phyloP scores from a whole-genome alignment of 1,284 basidiomycete genomes.

The Trichosporon sp. region DNA sequence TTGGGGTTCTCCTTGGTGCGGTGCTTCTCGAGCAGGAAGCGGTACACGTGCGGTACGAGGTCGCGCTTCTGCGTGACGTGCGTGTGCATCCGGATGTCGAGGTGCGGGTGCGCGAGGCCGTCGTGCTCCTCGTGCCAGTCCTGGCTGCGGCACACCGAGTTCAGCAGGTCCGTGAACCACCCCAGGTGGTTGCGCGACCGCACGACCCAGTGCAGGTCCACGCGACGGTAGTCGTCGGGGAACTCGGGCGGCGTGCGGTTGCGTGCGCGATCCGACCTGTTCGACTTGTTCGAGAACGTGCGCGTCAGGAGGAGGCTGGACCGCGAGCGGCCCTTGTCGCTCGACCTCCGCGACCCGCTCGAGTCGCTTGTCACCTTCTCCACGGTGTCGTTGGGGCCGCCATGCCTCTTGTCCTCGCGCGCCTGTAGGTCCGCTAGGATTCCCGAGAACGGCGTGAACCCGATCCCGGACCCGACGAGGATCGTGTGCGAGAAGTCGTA shows the following conservation, averaged over 20 bases:
- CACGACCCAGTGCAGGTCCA: conserved; percentile 37
- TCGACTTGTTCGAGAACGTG: neutral
- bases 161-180: conserved; percentile 35
- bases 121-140: conserved; percentile 17
- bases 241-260: conserved; percentile 6
- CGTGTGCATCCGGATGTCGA: conserved; percentile 30
- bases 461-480: conserved; percentile 31
- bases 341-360: neutral
- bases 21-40: conserved; percentile 32
- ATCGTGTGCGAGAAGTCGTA: conserved; percentile 36
- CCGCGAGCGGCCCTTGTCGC: neutral
- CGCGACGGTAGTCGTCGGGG: conserved; percentile 26
- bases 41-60: conserved; percentile 28
- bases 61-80: conserved; percentile 31
- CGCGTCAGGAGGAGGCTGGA: conserved; percentile 2
- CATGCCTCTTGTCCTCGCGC: conserved; percentile 22
- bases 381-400: conserved; percentile 17
- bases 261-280: neutral
- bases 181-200: conserved; percentile 26
- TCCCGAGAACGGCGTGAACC: conserved; percentile 34
- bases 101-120: conserved; percentile 18
- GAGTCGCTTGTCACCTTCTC: neutral
- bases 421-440: conserved; percentile 32
- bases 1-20: conserved; percentile 27
- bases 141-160: conserved; percentile 24